A percentile compares a stretch with the other conserved stretches of the same genome.
Conservation (phyloP, 140 eudicot species). For the Bidens hawaiensis region DNA sequence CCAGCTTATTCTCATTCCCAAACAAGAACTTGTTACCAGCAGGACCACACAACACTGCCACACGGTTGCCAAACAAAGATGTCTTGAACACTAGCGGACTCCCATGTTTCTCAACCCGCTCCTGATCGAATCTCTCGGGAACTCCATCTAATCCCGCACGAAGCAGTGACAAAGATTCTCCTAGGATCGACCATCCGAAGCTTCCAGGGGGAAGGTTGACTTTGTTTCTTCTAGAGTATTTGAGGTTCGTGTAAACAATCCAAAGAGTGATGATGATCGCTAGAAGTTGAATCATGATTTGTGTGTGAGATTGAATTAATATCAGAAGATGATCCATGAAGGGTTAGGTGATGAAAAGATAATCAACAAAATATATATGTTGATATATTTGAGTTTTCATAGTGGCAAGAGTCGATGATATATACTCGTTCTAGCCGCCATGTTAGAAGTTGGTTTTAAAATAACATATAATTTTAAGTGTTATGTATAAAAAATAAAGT, state of each 20-base stretch:
- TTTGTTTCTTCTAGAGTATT: not conserved
- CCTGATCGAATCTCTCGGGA: slow-evolving; percentile 40
- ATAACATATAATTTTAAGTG: too few relatives aligned
- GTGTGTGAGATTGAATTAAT: not conserved
- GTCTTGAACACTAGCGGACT: slow-evolving; percentile 49
- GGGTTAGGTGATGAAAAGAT: not conserved
- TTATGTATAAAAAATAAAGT: too few relatives aligned
- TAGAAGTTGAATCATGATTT: slow-evolving; percentile 12
- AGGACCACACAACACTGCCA: slow-evolving; percentile 57
- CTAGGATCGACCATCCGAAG: slow-evolving; percentile 58
- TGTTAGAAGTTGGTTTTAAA: too few relatives aligned
- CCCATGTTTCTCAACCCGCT: slow-evolving; percentile 30
- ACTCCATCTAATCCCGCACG: slow-evolving; percentile 27
- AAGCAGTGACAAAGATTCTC: slow-evolving; percentile 38
- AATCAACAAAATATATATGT: too few relatives aligned
- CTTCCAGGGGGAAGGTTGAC: slow-evolving; percentile 47
- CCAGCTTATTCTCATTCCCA: slow-evolving; percentile 46
- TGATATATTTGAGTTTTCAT: too few relatives aligned
- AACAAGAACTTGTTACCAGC: slow-evolving; percentile 57
- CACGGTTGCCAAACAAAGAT: slow-evolving; percentile 34
- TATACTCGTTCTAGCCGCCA: too few relatives aligned
- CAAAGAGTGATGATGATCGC: not conserved
- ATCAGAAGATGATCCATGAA: not conserved
- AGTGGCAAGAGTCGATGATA: too few relatives aligned
- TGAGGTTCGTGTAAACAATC: not conserved